Conservation (phyloP, 192 early-diverging fungal species). For the Gorgonomyces haynaldii region DNA sequence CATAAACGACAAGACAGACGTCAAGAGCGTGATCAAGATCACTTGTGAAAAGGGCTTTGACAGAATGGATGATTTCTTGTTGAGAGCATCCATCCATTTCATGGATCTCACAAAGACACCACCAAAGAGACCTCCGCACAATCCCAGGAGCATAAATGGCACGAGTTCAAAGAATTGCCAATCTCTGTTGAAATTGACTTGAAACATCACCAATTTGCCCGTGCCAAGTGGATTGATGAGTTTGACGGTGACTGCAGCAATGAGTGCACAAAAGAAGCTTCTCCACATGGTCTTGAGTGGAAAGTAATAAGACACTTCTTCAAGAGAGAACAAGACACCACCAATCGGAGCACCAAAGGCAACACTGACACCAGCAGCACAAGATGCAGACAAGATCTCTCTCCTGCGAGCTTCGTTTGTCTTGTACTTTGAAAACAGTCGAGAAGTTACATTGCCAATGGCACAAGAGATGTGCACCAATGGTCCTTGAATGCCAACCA, state of each 20-base stretch:
- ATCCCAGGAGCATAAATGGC: slow-evolving; percentile 52
- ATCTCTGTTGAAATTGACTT: slow-evolving; percentile 79
- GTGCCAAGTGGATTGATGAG: slow-evolving; percentile 79
- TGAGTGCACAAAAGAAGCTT: slow-evolving; percentile 93
- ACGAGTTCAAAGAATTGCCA: slow-evolving; percentile 92
- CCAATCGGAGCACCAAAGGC: slow-evolving; percentile 97
- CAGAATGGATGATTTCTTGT: slow-evolving; percentile 13
- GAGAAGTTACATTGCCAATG: slow-evolving; percentile 75
- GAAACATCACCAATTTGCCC: slow-evolving; percentile 94
- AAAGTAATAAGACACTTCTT: slow-evolving; percentile 93
- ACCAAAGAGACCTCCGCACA: slow-evolving; percentile 59
- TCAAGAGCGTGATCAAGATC: slow-evolving; percentile 24
- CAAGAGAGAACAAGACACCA: slow-evolving; percentile 62
- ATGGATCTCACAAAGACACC: too few relatives aligned
- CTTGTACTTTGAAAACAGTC: slow-evolving; percentile 67
- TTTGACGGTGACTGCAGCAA: slow-evolving; percentile 76
- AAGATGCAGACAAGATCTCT: slow-evolving; percentile 46
- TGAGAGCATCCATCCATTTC: too few relatives aligned
- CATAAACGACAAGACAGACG: slow-evolving; percentile 19
- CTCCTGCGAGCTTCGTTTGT: slow-evolving; percentile 59
- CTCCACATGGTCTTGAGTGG: slow-evolving; percentile 93
- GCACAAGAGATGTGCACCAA: slow-evolving; percentile 93
- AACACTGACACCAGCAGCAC: slow-evolving; percentile 93
- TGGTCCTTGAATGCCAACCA: slow-evolving; percentile 65
- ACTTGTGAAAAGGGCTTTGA: slow-evolving; percentile 26